Conservation (phyloP, 225 moss, liverwort and hornwort species). For the Bryoerythrophyllum caledonicum region DNA sequence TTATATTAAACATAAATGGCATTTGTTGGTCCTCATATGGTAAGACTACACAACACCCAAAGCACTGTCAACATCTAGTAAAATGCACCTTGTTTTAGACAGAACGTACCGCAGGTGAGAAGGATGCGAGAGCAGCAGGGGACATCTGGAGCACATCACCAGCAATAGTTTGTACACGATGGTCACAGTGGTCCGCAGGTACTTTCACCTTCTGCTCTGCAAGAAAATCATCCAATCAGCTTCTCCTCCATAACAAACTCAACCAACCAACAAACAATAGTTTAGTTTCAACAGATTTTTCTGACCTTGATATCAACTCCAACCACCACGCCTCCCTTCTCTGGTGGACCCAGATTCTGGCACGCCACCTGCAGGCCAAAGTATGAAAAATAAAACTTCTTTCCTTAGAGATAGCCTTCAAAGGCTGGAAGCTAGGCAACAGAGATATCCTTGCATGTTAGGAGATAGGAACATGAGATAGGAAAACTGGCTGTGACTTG, state of each 20-base stretch:
- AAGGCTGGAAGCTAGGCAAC: too few relatives aligned
- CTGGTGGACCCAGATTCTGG: constrained; percentile 73
- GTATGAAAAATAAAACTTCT: too few relatives aligned
- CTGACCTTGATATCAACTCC: constrained; percentile 92
- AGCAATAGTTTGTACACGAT: constrained; percentile 68
- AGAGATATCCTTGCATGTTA: too few relatives aligned
- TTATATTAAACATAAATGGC: too few relatives aligned
- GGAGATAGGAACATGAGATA: too few relatives aligned
- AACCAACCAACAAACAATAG: background rate
- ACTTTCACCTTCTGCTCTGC: constrained; percentile 94
- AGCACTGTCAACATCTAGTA: too few relatives aligned
- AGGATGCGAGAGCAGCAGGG: constrained; percentile 62
- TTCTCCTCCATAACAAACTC: background rate
- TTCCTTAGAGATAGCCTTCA: too few relatives aligned
- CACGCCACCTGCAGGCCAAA: constrained; percentile 74
- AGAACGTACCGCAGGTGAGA: constrained; percentile 58
- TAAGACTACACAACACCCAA: too few relatives aligned
- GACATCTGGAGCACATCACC: constrained; percentile 74
- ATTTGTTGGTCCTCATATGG: too few relatives aligned
- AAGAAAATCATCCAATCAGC: constrained; percentile 19
- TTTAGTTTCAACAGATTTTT: background rate
- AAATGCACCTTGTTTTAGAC: too few relatives aligned
- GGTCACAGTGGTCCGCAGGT: constrained; percentile 84
- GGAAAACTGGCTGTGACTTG: too few relatives aligned
- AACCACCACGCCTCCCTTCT: constrained; percentile 75